A percentile compares a stretch with the other conserved stretches of the same genome.
phyloP scores from a whole-genome alignment of 2,329 filamentous ascomycete species.

The Venturia effusa region DNA sequence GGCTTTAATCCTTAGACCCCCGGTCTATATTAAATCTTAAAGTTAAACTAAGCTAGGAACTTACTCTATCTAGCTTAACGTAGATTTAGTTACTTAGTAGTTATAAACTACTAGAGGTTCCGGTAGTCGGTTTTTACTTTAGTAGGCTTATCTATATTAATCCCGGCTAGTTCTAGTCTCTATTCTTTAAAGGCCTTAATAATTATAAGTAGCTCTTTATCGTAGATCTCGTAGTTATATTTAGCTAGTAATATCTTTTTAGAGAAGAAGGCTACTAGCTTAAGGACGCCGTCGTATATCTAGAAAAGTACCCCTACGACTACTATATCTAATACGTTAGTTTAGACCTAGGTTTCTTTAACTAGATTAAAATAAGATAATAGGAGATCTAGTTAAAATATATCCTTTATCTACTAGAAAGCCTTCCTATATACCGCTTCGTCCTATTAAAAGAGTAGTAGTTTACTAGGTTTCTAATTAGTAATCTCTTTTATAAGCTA shows the following conservation, averaged over 20 bases:
- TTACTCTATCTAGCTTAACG: no score
- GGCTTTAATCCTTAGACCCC: no score
- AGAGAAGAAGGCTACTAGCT: constrained; percentile 16
- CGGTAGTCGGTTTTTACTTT: no score
- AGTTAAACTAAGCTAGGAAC: no score
- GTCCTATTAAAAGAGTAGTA: neutral
- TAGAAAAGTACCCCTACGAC: constrained; percentile 10
- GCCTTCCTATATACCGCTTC: neutral
- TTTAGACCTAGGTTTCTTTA: constrained; percentile 13
- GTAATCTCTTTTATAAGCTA: no score
- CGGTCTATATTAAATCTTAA: no score
- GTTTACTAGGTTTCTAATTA: no score
- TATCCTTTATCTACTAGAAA: constrained; percentile 12
- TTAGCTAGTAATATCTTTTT: constrained; percentile 16
- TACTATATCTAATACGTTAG: constrained; percentile 15
- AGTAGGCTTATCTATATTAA: neutral
- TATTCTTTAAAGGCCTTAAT: constrained; percentile 19
- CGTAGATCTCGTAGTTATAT: no score
- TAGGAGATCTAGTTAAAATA: constrained; percentile 15
- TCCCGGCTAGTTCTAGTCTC: constrained; percentile 15
- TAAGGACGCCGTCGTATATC: constrained; percentile 8
- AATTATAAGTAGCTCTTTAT: constrained; percentile 25
- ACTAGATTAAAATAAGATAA: constrained; percentile 16
- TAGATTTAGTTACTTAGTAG: no score
- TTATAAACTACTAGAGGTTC: no score